Conservation (phyloP, 2,329 filamentous ascomycete species). For the Botrytis fragariae region DNA sequence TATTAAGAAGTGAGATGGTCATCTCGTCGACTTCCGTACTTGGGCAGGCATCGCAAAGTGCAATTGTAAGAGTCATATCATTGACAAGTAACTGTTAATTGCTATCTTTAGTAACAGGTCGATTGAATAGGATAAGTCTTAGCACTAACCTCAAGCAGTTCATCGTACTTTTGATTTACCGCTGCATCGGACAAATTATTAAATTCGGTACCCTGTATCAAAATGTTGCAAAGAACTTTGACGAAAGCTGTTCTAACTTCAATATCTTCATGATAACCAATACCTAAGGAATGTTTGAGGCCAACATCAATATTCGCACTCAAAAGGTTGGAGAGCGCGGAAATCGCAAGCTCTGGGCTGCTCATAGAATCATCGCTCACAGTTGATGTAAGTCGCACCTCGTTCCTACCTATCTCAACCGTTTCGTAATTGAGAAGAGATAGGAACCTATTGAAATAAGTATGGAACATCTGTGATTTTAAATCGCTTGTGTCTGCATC, state of each 20-base stretch:
- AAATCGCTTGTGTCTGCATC: conserved; percentile 66
- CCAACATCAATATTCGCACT: conserved; percentile 72
- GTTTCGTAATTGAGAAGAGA: conserved; percentile 61
- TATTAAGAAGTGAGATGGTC: conserved; percentile 63
- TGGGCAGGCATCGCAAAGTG: conserved; percentile 64
- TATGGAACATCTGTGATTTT: conserved; percentile 69
- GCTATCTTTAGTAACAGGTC: conserved; percentile 20
- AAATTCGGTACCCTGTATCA: conserved; percentile 70
- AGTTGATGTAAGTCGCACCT: conserved; percentile 42
- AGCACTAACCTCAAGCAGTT: conserved; percentile 54
- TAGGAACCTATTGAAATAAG: conserved; percentile 68
- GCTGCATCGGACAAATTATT: conserved; percentile 65
- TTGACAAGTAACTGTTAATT: conserved; percentile 53
- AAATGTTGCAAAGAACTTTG: conserved; percentile 67
- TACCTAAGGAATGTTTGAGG: conserved; percentile 66
- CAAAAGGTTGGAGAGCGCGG: conserved; percentile 65
- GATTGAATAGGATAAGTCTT: conserved; percentile 18
- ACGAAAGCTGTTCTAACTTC: conserved; percentile 69
- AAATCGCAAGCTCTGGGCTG: conserved; percentile 62
- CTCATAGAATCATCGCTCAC: conserved; percentile 54
- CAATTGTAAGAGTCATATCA: conserved; percentile 60
- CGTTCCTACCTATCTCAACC: conserved; percentile 45
- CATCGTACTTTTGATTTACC: conserved; percentile 67
- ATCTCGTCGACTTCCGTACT: conserved; percentile 68
- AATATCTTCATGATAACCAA: conserved; percentile 68